Percentiles rank a stretch among this genome's conserved stretches.
phyloP scores from a whole-genome alignment of 345 rosid species.

The Alliaria petiolata region DNA sequence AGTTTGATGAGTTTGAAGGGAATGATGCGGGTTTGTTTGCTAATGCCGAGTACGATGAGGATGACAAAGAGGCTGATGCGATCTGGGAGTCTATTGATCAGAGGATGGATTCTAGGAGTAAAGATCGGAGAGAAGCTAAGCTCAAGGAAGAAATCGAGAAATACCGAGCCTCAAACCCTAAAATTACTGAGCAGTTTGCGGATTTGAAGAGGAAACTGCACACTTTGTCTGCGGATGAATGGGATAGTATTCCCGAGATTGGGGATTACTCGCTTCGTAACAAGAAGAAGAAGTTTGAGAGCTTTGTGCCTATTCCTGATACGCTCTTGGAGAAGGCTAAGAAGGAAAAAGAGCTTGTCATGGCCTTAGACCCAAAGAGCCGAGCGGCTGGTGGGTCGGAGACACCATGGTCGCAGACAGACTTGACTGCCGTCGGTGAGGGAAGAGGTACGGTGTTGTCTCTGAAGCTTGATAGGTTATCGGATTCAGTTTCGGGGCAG shows the following conservation, averaged over 20 bases:
- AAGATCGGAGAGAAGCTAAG: conserved; percentile 81
- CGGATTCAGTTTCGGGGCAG: conserved; percentile 79
- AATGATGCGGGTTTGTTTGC: conserved; percentile 95
- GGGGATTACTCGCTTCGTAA: conserved; percentile 85
- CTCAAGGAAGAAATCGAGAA: conserved; percentile 87
- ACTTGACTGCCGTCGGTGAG: conserved; percentile 91
- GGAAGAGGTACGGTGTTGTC: conserved; percentile 95
- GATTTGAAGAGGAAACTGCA: conserved; percentile 86
- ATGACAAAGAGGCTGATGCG: conserved; percentile 92
- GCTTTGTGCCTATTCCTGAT: conserved; percentile 87
- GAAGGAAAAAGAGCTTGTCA: conserved; percentile 90
- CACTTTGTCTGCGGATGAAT: conserved; percentile 62
- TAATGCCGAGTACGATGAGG: conserved; percentile 86
- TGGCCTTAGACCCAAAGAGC: conserved; percentile 93
- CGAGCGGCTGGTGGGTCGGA: conserved; percentile 74
- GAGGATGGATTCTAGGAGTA: conserved; percentile 90
- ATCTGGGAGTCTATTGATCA: conserved; percentile 89
- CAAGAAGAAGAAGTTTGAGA: conserved; percentile 90
- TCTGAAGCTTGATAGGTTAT: conserved; percentile 79
- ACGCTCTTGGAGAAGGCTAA: conserved; percentile 91
- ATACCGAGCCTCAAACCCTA: conserved; percentile 86
- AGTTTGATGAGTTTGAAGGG: conserved; percentile 95
- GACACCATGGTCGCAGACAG: conserved; percentile 87
- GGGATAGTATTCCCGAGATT: conserved; percentile 91
- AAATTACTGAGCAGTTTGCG: conserved; percentile 87